Conservation (phyloP, 2,329 filamentous ascomycete species). For the Fusarium gaditjirri region DNA sequence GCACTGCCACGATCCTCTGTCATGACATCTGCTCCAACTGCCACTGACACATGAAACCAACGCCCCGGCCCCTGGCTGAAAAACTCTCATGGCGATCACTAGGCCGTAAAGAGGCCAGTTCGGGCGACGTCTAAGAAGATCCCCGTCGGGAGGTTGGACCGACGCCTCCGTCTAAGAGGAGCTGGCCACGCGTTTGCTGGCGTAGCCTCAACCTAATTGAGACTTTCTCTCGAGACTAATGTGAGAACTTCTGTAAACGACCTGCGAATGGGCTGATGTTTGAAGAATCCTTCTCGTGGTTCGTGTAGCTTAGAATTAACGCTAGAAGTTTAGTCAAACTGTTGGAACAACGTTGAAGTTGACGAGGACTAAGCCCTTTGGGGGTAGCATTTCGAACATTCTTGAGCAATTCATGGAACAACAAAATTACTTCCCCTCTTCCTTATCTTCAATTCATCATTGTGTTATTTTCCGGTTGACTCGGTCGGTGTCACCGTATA, state of each 20-base stretch:
- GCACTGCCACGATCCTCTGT: slow-evolving; percentile 37
- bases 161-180: slow-evolving; percentile 10
- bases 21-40: slow-evolving; percentile 11
- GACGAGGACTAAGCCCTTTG: background rate
- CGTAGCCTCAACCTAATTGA: slow-evolving; percentile 26
- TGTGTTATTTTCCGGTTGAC: background rate
- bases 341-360: background rate
- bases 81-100: slow-evolving; percentile 34
- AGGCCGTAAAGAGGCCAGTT: slow-evolving; percentile 26
- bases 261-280: slow-evolving; percentile 9
- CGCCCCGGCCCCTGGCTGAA: slow-evolving; percentile 13
- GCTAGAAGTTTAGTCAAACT: background rate
- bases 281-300: background rate
- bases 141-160: slow-evolving; percentile 12
- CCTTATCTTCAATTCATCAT: background rate
- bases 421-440: background rate
- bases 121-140: slow-evolving; percentile 34
- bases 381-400: background rate
- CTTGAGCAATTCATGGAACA: background rate
- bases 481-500: background rate
- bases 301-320: background rate
- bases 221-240: background rate
- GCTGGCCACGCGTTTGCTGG: slow-evolving; percentile 40
- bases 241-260: slow-evolving; percentile 11
- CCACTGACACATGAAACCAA: slow-evolving; percentile 28